Evolutionary conservation across 1,139 yeast species (phyloP).

Genomic region (Hyphopichia burtonii): DNA sequence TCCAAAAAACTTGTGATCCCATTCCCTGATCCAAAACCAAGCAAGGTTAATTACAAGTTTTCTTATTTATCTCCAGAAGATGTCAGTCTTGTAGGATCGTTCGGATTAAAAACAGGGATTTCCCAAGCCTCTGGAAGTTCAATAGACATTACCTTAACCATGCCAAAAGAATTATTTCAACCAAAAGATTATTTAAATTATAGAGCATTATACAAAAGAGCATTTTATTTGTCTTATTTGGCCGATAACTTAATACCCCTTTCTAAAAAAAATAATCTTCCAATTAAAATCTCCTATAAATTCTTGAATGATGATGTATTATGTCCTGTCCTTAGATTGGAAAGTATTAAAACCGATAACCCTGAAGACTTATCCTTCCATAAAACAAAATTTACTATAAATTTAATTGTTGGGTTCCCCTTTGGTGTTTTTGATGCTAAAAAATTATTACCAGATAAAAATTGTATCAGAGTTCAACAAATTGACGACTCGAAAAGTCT

Average conservation of each 20-base stretch:
- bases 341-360: constrained; percentile 48
- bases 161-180: constrained; percentile 75
- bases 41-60: constrained; percentile 66
- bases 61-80: constrained; percentile 70
- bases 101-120: constrained; percentile 81
- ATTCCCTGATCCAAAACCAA: constrained; percentile 86
- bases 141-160: constrained; percentile 75
- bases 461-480: constrained; percentile 69
- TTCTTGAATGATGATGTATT: constrained; percentile 66
- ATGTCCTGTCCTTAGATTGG: constrained; percentile 61
- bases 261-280: constrained; percentile 53
- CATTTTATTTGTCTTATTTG: constrained; percentile 79
- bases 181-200: constrained; percentile 89
- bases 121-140: constrained; percentile 48
- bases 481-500: constrained; percentile 34
- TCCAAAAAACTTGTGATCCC: constrained; percentile 63
- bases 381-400: constrained; percentile 69
- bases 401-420: constrained; percentile 73
- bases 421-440: constrained; percentile 67
- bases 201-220: constrained; percentile 84
- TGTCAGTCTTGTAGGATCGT: constrained; percentile 82
- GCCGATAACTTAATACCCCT: constrained; percentile 61
- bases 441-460: constrained; percentile 75
- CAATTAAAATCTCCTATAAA: constrained; percentile 55
- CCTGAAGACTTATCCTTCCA: constrained; percentile 53